Evolutionary conservation across 2,329 filamentous ascomycete species (phyloP), one percentile per base, ranked within the genome.

Genomic region (Dendryphion nanum): DNA sequence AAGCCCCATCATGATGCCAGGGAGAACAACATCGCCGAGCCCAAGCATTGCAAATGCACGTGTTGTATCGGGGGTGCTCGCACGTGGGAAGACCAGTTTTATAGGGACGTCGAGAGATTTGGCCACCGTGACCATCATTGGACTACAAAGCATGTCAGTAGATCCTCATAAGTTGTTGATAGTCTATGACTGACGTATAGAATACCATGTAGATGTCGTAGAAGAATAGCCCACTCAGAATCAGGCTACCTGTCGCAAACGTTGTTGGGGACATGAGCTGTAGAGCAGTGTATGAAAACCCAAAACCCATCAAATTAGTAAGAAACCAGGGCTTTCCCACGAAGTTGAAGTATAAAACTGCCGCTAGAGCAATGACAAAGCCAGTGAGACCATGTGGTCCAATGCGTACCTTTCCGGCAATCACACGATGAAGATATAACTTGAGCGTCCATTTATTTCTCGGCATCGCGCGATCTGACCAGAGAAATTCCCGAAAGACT

Each of bases 151-250:
- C 23, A n/a, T 26, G 6, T 20, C 13, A 2, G 26, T 45, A 33
- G 40, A 45, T 18, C 36, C n/a, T n/a, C 15, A 39, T 15, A 17
- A 5, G 17, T 12, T 18, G 12, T 14, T 19, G 35, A 32, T 21
- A 24, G 32, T 20, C 12, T 5, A 18, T 18, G 16, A 73, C 79
- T 67, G 60, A 82, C 71, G 86, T 90, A 61, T 85, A 93, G 60
- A 93, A 93, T 5, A 93, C 87, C 75, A 91, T 89, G 64, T 93
- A 82, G 33, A 98, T 91, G 61, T 98, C 91, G 59, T 98, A 98
- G 57, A 95, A 81, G 70, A 97, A 97, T 1, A 97, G 73, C 0
- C 85, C 87, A 7, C 74, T 70, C 1, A 97, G 73, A 7, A 97
- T 82, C 30, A 90, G 66, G 5, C 84, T 85, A 1, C 89, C 89